Evolutionary conservation across 2,329 filamentous ascomycete species (phyloP).

Genomic region (Diplodia corticola): DNA sequence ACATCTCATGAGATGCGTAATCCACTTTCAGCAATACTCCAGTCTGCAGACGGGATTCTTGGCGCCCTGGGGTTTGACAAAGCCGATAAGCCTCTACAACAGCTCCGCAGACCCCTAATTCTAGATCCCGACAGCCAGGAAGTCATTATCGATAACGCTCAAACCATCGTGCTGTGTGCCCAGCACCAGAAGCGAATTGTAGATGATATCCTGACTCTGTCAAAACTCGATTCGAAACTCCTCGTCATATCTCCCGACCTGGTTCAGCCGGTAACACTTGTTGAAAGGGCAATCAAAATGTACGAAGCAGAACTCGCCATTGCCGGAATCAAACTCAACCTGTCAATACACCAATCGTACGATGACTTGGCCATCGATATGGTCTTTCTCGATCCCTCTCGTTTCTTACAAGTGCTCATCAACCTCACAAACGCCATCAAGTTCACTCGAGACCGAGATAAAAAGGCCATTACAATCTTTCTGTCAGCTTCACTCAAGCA

Average conservation of each 20-base stretch:
- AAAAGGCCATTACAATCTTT: constrained; percentile 35
- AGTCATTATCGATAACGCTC: constrained; percentile 27
- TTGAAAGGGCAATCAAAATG: constrained; percentile 30
- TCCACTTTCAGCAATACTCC: constrained; percentile 34
- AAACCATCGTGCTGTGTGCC: constrained; percentile 35
- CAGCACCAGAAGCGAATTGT: constrained; percentile 39
- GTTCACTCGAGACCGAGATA: constrained; percentile 31
- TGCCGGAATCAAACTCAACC: constrained; percentile 23
- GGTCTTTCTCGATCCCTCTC: constrained; percentile 25
- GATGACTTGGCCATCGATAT: constrained; percentile 25
- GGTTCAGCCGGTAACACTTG: constrained; percentile 26
- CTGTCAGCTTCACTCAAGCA: constrained; percentile 29
- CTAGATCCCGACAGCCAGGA: constrained; percentile 7
- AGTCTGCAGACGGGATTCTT: constrained; percentile 38
- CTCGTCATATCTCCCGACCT: constrained; percentile 30
- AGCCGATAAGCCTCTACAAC: background rate
- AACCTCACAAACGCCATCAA: constrained; percentile 39
- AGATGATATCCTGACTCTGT: constrained; percentile 23
- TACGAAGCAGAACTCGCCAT: constrained; percentile 30
- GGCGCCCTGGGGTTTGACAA: constrained; percentile 22
- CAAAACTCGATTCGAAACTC: constrained; percentile 27
- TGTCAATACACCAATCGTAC: constrained; percentile 25
- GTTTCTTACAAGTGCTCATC: constrained; percentile 30
- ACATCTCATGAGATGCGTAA: constrained; percentile 23
- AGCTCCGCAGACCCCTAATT: constrained; percentile 21